phyloP scores from a whole-genome alignment of 768 basidiomycete genomes.

The Thelephora aurantiotincta region DNA sequence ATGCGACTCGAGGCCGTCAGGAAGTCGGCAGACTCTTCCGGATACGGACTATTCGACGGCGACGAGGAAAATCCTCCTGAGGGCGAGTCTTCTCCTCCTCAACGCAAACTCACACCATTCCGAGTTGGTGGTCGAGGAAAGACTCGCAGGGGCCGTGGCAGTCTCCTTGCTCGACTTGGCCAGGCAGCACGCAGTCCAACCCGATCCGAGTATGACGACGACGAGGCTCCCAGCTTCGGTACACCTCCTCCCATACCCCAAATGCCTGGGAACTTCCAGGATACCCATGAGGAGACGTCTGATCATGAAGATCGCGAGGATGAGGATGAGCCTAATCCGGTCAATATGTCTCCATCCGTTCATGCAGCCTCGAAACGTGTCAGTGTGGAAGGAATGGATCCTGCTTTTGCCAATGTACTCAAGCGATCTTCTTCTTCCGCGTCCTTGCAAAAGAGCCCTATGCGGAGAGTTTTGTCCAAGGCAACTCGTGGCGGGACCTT shows the following conservation, averaged over 20 bases:
- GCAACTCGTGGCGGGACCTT: constrained; percentile 32
- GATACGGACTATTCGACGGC: constrained; percentile 24
- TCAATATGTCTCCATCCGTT: constrained; percentile 24
- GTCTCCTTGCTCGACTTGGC: constrained; percentile 48
- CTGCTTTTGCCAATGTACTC: constrained; percentile 68
- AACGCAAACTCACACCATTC: constrained; percentile 35
- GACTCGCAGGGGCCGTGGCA: constrained; percentile 33
- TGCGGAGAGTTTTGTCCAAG: constrained; percentile 41
- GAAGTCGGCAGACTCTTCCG: constrained; percentile 30
- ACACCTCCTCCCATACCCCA: constrained; percentile 20
- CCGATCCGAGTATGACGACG: constrained; percentile 29
- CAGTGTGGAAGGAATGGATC: constrained; percentile 81
- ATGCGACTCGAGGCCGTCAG: constrained; percentile 53
- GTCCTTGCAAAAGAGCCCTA: constrained; percentile 38
- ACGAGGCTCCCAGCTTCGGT: constrained; percentile 11
- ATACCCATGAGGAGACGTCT: constrained; percentile 26
- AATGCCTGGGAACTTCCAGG: constrained; percentile 18
- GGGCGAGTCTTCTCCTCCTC: constrained; percentile 9
- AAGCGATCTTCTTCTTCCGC: constrained; percentile 34
- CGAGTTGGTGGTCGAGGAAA: constrained; percentile 31
- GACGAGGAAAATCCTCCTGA: constrained; percentile 31
- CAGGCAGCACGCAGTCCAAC: constrained; percentile 40
- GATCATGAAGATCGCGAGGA: constrained; percentile 28
- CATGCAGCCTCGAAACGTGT: constrained; percentile 41
- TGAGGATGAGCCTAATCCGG: constrained; percentile 27